Conservation (phyloP, 176 grass and related monocot genomes). For the Cocos nucifera region DNA sequence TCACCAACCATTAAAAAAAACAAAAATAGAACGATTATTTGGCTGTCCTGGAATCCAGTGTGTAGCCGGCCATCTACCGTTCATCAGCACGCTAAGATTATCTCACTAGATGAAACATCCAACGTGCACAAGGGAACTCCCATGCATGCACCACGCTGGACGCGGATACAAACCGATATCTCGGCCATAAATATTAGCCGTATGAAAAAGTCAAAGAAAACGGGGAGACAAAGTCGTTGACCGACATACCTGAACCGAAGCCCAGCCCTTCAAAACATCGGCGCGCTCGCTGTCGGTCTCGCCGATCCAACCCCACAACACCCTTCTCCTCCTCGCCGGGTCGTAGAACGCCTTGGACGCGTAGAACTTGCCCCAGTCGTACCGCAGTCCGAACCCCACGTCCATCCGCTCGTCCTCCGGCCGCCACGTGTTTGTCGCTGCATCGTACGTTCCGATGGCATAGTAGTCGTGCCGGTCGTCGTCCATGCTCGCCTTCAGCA, state of each 20-base stretch:
- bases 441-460: slow-evolving; percentile 45
- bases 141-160: too few species aligned
- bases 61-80: too few species aligned
- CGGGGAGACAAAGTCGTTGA: too few species aligned
- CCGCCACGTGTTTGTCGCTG: slow-evolving; percentile 31
- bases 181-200: too few species aligned
- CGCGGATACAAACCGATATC: too few species aligned
- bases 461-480: slow-evolving; percentile 91
- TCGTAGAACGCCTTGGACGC: slow-evolving; percentile 95
- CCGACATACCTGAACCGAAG: slow-evolving; percentile 56
- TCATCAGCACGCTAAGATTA: too few species aligned
- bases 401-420: slow-evolving; percentile 38
- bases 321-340: slow-evolving; percentile 41
- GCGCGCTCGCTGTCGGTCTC: slow-evolving; percentile 75
- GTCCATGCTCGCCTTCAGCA: slow-evolving; percentile 89
- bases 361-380: slow-evolving; percentile 95
- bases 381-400: slow-evolving; percentile 68
- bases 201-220: too few species aligned
- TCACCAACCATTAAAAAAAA: too few species aligned
- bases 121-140: too few species aligned
- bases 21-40: too few species aligned
- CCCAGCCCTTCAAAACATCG: slow-evolving; percentile 84
- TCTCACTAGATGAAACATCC: too few species aligned
- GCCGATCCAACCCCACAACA: slow-evolving; percentile 77
- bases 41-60: too few species aligned